Evolutionary conservation across 495 filamentous ascomycete species (phyloP), one percentile per base, ranked within the genome.

Genomic region (Penicillium nucicola): DNA sequence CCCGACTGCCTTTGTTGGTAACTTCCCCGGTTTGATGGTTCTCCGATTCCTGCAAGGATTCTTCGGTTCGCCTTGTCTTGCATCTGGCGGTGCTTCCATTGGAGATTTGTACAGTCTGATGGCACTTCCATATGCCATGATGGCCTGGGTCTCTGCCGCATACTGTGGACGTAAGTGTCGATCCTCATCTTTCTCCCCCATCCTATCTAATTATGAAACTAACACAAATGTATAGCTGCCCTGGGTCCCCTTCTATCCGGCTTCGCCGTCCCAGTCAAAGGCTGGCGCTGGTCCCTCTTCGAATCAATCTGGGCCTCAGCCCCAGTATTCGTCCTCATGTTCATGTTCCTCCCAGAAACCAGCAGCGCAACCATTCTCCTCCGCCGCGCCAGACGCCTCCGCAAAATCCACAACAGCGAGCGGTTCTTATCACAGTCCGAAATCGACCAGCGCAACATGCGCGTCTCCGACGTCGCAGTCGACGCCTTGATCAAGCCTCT

Each of bases 171-270:
- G 50, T 66, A 64, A 61, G 62, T 31, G 23, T 17, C 30, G 7
- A 7, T 8, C 36, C 1, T 15, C 7, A 4, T 20, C 6, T 18
- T 52, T 31, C 52, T 62, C 23, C 1, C 39, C 14, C n/a, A 28
- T 7, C 69, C 67, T 10, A 48, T 74, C 32, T 72, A 22, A 17
- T 15, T 5, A 23, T 67, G 38, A 49, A 73, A 37, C 54, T 69
- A 47, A 72, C 76, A 40, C 66, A 55, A 8, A 61, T 59, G 47
- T 52, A 67, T 67, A 54, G 79, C 79, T 13, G 75, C 80, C 3
- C 75, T 87, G 0, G 84, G 83, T 2, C 84, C 84, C 5, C 72
- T 85, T 1, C 76, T 86, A 30, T 79, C 75, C 23, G 83, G 84
- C 14, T 88, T 85, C 62, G 74, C 78, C n/a, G 83, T 86, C 34